A percentile compares a stretch with the other conserved stretches of the same genome.
Conservation (phyloP, 192 early-diverging fungal genomes). For the Coemansia sp. region DNA sequence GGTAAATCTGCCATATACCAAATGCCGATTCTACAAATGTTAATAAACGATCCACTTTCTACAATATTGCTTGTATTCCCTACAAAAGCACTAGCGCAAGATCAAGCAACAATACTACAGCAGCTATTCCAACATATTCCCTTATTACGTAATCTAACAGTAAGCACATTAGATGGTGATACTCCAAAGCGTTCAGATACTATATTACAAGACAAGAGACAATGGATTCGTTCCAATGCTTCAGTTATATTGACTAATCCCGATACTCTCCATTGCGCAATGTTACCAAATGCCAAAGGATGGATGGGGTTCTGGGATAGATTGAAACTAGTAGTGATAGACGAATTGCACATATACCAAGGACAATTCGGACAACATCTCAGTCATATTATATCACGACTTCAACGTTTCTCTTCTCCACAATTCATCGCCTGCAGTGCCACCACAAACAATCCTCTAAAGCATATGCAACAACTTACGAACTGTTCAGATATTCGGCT, state of each 20-base stretch:
- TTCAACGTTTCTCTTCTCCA: conserved; percentile 58
- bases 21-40: conserved; percentile 58
- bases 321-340: conserved; percentile 67
- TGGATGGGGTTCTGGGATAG: conserved; percentile 62
- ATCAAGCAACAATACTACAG: conserved; percentile 63
- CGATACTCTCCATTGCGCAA: conserved; percentile 73
- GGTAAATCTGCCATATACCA: conserved; percentile 84
- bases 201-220: conserved; percentile 28
- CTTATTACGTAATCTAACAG: conserved; percentile 24
- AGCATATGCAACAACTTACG: conserved; percentile 21
- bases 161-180: conserved; percentile 36
- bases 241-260: conserved; percentile 78
- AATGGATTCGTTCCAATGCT: conserved; percentile 53
- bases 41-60: conserved; percentile 42
- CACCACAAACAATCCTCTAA: conserved; percentile 62
- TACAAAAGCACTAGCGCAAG: conserved; percentile 81
- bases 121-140: conserved; percentile 29
- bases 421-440: conserved; percentile 73
- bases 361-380: conserved; percentile 67
- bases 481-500: not conserved
- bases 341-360: conserved; percentile 75
- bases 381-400: conserved; percentile 62
- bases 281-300: conserved; percentile 58
- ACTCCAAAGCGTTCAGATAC: not conserved
- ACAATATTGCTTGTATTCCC: conserved; percentile 69